Percentiles rank a stretch among this genome's conserved stretches.
Evolutionary conservation across 257 asterid genomes (phyloP).

Genomic region (Eustoma russellianum): DNA sequence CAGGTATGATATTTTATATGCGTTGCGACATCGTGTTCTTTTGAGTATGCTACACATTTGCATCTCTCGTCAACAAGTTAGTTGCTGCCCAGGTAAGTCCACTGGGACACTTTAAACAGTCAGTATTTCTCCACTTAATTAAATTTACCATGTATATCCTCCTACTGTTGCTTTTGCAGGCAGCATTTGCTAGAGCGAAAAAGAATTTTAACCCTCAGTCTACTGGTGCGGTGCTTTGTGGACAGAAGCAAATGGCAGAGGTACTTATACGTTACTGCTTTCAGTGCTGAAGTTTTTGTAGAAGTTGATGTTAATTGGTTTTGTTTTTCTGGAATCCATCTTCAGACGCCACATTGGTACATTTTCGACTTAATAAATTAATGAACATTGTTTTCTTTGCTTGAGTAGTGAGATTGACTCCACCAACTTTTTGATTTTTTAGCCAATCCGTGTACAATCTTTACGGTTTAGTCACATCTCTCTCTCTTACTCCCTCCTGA

Average conservation of each 20-base stretch:
- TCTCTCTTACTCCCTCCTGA: too few species aligned
- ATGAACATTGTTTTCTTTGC: too few species aligned
- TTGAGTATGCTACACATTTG: background rate
- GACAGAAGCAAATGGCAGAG: conserved; percentile 89
- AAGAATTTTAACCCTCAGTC: conserved; percentile 48
- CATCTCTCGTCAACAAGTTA: background rate
- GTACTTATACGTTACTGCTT: conserved; percentile 26
- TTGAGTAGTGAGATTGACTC: too few species aligned
- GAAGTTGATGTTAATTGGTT: background rate
- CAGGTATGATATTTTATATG: conserved; percentile 33
- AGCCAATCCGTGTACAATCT: too few species aligned
- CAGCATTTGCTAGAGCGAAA: conserved; percentile 71
- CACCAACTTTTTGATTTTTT: too few species aligned
- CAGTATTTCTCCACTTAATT: conserved; percentile 1
- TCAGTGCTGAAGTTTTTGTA: background rate
- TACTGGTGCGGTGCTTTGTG: conserved; percentile 86
- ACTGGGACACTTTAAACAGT: background rate
- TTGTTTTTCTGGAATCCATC: background rate
- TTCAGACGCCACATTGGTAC: background rate
- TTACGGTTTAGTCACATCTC: too few species aligned
- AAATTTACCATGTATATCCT: background rate
- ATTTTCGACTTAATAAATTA: too few species aligned
- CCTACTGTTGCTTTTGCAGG: conserved; percentile 36
- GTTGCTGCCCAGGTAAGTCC: background rate
- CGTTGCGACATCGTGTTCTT: background rate